Percentiles rank a stretch among this genome's conserved stretches.
Conservation (phyloP, 2,329 filamentous ascomycete species). For the Pseudofabraea citricarpa region DNA sequence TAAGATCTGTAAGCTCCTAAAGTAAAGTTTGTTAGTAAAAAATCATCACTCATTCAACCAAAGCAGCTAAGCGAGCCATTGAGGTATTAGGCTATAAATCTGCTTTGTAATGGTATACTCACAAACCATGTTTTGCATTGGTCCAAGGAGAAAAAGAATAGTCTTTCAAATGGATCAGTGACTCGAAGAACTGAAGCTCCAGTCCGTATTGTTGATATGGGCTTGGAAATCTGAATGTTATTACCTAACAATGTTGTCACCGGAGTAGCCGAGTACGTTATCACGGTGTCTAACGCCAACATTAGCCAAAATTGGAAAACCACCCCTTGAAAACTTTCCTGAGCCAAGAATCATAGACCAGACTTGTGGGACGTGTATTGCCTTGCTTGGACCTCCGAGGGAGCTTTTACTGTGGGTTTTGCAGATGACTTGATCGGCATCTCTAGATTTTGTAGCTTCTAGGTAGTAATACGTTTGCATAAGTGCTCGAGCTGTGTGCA, state of each 20-base stretch:
- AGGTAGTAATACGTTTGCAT: background rate
- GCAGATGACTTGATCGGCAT: background rate
- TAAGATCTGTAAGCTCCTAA: background rate
- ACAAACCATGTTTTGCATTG: background rate
- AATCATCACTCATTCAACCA: no score
- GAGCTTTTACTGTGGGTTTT: background rate
- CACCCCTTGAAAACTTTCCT: background rate
- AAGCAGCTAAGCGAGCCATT: no score
- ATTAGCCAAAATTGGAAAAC: background rate
- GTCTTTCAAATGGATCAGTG: background rate
- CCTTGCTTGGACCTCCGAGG: background rate
- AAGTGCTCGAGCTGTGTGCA: background rate
- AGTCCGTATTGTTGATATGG: background rate
- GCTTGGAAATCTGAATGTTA: background rate
- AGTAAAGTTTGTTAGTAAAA: no score
- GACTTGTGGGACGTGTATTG: background rate
- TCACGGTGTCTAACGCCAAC: background rate
- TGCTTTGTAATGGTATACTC: background rate
- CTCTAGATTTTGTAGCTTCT: background rate
- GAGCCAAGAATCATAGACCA: background rate
- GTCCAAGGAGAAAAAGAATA: background rate
- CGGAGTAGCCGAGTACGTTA: background rate
- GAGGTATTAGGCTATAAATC: no score
- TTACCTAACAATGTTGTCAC: background rate
- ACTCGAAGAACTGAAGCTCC: background rate